These are phyloP conservation scores for Lycium barbarum DNA, from an alignment of 257 asterid genomes.

Conservation along the genomic window DNA sequence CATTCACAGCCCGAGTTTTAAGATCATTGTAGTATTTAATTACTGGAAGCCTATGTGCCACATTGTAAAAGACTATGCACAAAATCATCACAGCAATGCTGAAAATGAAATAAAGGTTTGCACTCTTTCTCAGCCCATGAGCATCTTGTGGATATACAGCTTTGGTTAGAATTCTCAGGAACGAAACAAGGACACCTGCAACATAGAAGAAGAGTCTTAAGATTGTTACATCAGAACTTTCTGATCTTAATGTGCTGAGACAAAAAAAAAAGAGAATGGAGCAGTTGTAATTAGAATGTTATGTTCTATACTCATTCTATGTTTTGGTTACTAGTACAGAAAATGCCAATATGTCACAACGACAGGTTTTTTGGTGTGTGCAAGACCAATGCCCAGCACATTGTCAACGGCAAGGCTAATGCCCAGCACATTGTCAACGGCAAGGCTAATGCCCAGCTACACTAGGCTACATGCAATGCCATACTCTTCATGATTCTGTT, in stretches of 20 bases:
- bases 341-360: background rate
- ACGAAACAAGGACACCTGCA: constrained; percentile 90
- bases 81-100: constrained; percentile 70
- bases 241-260: constrained; percentile 1
- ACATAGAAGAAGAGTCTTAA: background rate
- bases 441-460: background rate
- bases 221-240: background rate
- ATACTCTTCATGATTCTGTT: background rate
- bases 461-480: background rate
- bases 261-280: background rate
- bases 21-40: constrained; percentile 71
- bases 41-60: constrained; percentile 81
- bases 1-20: constrained; percentile 64
- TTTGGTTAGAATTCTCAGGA: constrained; percentile 76
- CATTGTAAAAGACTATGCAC: constrained; percentile 73
- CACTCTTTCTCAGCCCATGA: constrained; percentile 82
- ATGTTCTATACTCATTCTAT: background rate
- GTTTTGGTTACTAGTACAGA: background rate
- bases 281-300: background rate
- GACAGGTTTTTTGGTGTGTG: background rate
- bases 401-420: background rate
- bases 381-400: background rate
- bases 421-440: background rate
- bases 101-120: constrained; percentile 83
- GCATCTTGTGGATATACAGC: constrained; percentile 84